Conservation (phyloP, 2,329 filamentous ascomycete genomes). For the Didymella lethalis region DNA sequence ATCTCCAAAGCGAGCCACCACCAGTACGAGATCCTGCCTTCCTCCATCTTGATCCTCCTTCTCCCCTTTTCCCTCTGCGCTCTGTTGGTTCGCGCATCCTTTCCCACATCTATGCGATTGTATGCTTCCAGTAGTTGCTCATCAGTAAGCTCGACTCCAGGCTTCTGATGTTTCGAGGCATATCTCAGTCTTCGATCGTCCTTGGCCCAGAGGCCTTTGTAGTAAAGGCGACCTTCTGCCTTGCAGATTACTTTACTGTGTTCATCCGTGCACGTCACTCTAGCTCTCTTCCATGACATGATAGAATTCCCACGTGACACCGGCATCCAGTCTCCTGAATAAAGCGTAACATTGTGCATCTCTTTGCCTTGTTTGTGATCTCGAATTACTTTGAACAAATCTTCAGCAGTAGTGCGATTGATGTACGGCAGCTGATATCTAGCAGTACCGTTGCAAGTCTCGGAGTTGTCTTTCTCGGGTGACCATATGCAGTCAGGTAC, state of each 20-base stretch:
- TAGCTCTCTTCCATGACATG: not conserved
- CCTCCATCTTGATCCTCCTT: not conserved
- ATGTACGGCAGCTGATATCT: not conserved
- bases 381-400: not conserved
- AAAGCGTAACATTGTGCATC: not conserved
- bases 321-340: not conserved
- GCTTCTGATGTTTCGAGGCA: not conserved
- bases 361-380: not conserved
- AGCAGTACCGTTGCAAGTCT: not conserved
- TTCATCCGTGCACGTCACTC: not conserved
- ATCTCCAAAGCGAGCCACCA: not conserved
- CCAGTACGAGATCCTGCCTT: not conserved
- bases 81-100: no score
- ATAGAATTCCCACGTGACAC: not conserved
- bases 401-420: not conserved
- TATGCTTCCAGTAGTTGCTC: not conserved
- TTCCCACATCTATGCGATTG: no score
- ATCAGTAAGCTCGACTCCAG: not conserved
- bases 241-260: not conserved
- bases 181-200: not conserved
- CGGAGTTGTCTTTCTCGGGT: not conserved
- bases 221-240: not conserved
- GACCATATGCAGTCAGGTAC: not conserved
- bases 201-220: not conserved
- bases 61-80: no score